Conservation (phyloP, 257 asterid species). For the Sherardia arvensis region DNA sequence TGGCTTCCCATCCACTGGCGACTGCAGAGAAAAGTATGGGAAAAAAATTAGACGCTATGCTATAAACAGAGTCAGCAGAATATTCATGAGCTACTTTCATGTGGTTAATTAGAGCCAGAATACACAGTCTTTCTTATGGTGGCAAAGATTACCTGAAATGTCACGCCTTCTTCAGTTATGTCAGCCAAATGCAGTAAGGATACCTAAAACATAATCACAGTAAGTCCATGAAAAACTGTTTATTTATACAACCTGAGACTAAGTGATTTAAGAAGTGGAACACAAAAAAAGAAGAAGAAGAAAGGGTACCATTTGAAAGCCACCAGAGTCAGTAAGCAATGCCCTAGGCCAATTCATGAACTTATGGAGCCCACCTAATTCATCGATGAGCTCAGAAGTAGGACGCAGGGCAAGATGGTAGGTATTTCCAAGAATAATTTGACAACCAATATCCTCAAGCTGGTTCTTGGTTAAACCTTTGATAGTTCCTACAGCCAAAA, state of each 20-base stretch:
- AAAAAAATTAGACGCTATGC: neutral
- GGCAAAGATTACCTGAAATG: slow-evolving; percentile 69
- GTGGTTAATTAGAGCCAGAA: neutral
- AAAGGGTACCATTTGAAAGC: slow-evolving; percentile 85
- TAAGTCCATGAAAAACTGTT: neutral
- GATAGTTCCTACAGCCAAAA: slow-evolving; percentile 59
- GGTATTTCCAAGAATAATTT: slow-evolving; percentile 94
- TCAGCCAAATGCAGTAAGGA: slow-evolving; percentile 96
- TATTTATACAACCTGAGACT: neutral
- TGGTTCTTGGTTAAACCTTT: slow-evolving; percentile 83
- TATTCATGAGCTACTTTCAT: neutral
- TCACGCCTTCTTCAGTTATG: slow-evolving; percentile 90
- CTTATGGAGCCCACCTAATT: slow-evolving; percentile 89
- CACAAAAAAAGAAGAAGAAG: neutral
- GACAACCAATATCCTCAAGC: slow-evolving; percentile 97
- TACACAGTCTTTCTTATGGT: neutral
- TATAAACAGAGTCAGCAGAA: neutral
- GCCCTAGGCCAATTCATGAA: slow-evolving; percentile 99
- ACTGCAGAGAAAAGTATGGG: slow-evolving; percentile 41
- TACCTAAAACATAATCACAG: slow-evolving; percentile 45
- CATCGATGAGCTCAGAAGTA: slow-evolving; percentile 91
- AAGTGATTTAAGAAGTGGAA: neutral
- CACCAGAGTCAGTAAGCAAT: slow-evolving; percentile 94
- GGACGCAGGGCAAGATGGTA: slow-evolving; percentile 96
- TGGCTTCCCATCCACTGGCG: slow-evolving; percentile 97